These are phyloP conservation scores for Cinchona pubescens DNA, from an alignment of 257 asterid genomes.

Conservation along the genomic window DNA sequence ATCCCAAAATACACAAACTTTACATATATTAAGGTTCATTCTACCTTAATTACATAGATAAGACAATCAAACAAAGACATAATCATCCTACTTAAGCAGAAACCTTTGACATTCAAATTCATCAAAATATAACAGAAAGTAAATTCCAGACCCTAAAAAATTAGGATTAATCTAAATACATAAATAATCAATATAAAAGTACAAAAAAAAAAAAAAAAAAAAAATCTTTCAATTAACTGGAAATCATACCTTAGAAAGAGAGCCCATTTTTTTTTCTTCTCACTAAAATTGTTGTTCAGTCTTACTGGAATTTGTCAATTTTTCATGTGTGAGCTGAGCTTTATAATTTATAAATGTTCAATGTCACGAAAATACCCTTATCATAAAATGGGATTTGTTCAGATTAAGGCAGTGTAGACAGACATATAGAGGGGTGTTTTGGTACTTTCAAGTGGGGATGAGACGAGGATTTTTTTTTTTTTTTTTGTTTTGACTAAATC, in stretches of 20 bases:
- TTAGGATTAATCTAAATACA: neutral
- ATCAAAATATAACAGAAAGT: neutral
- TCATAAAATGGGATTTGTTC: neutral
- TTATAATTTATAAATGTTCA: neutral
- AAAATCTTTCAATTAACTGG: neutral
- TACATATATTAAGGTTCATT: no score
- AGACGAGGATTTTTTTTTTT: no score
- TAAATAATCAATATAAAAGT: no score
- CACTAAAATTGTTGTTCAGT: neutral
- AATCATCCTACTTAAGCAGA: neutral
- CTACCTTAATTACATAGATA: no score
- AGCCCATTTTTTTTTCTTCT: slow-evolving; percentile 16
- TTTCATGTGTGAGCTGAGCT: neutral
- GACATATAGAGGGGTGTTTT: neutral
- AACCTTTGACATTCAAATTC: neutral
- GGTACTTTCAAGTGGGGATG: neutral
- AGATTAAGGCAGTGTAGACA: neutral
- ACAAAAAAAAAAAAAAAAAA: neutral
- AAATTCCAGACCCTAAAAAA: neutral
- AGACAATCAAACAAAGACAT: no score
- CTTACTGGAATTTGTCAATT: slow-evolving; percentile 1
- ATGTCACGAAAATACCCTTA: neutral
- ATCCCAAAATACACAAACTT: no score
- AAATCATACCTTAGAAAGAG: slow-evolving; percentile 25
- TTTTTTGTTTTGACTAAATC: no score